Base-by-base conservation (phyloP, 306 rosid species). In the Dryas drummondii region DNA sequence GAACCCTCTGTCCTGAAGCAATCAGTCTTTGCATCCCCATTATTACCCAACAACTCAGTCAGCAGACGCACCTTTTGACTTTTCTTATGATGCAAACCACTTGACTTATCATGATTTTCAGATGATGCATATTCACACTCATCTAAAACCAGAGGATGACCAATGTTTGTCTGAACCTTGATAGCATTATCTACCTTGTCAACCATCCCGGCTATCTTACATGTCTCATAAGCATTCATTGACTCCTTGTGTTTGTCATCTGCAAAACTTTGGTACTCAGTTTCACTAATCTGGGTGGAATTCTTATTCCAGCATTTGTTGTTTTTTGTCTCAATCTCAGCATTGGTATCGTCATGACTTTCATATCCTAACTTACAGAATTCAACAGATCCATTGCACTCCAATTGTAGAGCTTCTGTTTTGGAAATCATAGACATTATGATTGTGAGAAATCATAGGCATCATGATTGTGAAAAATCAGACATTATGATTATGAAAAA, bases 51-150 rank as follows among this genome's bases (percentile, higher is more conserved):
- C 78, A 96, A 84, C 71, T 96, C 99, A 80, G 92, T 76, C 91
- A 96, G 85, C 75, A 90, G 80, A 64, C 99, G 99, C 77, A 87
- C 85, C 90, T 89, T 96, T 73, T 86, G 90, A 59, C 83, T 82
- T 79, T 83, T 92, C 86, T 88, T 82, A 64, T 93, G 96, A 67
- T 83, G 89, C 53, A 82, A 76, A 55, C 84, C 81, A 78, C 71
- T 72, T 51, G 91, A 82, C 76, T 83, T 86, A 59, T 87, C 88
- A 51, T 53, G 67, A 79, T 81, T 80, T 63, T 80, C 87, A 55
- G 86, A 84, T 53, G 81, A 85, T 70, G 73, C 68, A 79, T 69
- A 22, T 76, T 84, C 78, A 57, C 78, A 67, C 80, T 80, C 82
- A 78, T 80, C 82, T 44, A 81, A 72, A 26, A 78, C 86, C 53